These are phyloP conservation scores for Xylaria longipes DNA, from an alignment of 495 filamentous ascomycete genomes.

Conservation along the genomic window DNA sequence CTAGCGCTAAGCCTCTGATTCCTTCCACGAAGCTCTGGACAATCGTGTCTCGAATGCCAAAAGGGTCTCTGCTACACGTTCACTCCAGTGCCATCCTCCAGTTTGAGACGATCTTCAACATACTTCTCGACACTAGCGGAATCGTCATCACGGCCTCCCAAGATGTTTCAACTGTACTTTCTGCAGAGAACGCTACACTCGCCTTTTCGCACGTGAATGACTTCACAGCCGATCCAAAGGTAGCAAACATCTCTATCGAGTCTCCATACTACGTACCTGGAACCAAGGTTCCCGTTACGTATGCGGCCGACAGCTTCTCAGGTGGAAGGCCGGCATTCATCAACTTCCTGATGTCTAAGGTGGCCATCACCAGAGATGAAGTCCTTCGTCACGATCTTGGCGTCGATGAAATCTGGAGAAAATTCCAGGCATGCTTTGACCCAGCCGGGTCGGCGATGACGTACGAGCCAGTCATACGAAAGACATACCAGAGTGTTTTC, in stretches of 20 bases:
- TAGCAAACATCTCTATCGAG: neutral
- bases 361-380: neutral
- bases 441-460: neutral
- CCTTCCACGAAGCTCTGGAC: neutral
- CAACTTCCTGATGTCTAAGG: neutral
- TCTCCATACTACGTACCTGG: neutral
- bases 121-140: neutral
- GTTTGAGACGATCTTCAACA: conserved; percentile 5
- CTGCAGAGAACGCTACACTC: neutral
- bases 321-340: neutral
- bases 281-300: neutral
- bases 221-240: neutral
- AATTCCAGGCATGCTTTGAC: conserved; percentile 2
- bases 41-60: neutral
- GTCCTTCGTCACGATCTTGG: conserved; percentile 2
- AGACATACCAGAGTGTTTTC: conserved; percentile 6
- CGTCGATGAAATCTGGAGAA: conserved; percentile 6
- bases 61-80: conserved; percentile 1
- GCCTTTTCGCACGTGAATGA: neutral
- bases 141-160: neutral
- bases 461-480: conserved; percentile 1
- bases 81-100: conserved; percentile 1
- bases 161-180: neutral
- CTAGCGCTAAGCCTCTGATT: neutral
- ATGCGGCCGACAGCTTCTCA: neutral